phyloP scores from a whole-genome alignment of 1,139 yeast species.

The Nakaseomyces uthaithaninus region DNA sequence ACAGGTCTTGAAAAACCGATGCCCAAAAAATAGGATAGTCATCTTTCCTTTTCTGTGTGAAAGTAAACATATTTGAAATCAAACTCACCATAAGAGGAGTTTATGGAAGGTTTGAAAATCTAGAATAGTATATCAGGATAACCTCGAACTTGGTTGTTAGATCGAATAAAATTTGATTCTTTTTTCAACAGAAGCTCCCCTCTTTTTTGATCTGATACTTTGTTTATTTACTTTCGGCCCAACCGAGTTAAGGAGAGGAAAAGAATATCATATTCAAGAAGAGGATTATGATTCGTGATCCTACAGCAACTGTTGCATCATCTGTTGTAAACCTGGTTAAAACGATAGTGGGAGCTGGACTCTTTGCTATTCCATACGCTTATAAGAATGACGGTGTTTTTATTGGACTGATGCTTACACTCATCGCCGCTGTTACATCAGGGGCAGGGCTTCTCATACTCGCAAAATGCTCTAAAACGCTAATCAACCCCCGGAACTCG shows the following conservation, averaged over 20 bases:
- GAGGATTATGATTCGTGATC: slow-evolving; percentile 10
- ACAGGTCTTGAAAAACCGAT: no score
- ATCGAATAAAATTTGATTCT: no score
- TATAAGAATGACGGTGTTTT: slow-evolving; percentile 76
- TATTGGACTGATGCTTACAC: slow-evolving; percentile 55
- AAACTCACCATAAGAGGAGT: no score
- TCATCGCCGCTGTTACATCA: slow-evolving; percentile 70
- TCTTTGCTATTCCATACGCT: slow-evolving; percentile 87
- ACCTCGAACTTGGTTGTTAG: no score
- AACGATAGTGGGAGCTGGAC: slow-evolving; percentile 84
- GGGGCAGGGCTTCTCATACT: slow-evolving; percentile 75
- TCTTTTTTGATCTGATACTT: no score
- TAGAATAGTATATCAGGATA: no score
- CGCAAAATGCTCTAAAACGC: slow-evolving; percentile 56
- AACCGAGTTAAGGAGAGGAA: neutral
- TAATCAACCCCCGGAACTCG: slow-evolving; percentile 64
- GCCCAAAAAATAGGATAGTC: neutral
- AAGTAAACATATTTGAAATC: no score
- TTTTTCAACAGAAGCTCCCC: no score
- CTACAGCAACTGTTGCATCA: slow-evolving; percentile 34
- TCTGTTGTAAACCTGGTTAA: slow-evolving; percentile 55
- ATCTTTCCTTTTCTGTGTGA: no score
- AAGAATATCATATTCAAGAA: neutral
- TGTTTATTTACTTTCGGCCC: no score
- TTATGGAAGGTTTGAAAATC: neutral